Conservation (phyloP, 2,329 filamentous ascomycete genomes). For the Colletotrichum magnum region DNA sequence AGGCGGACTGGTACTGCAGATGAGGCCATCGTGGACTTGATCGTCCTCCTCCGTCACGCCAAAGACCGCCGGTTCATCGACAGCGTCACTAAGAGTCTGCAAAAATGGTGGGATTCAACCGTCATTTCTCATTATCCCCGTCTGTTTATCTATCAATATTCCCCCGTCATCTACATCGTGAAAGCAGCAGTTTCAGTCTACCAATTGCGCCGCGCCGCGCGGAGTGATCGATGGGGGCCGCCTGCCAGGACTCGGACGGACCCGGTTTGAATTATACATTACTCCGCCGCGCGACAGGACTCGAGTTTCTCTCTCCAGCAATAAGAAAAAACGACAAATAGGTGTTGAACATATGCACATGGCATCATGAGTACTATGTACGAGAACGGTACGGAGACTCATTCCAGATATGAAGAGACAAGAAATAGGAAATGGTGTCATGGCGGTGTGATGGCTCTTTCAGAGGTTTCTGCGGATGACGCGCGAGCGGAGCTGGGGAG, state of each 20-base stretch:
- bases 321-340: slow-evolving; percentile 10
- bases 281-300: slow-evolving; percentile 4
- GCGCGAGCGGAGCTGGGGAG: slow-evolving; percentile 31
- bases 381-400: slow-evolving; percentile 23
- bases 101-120: background rate
- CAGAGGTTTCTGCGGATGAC: slow-evolving; percentile 8
- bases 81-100: background rate
- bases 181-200: slow-evolving; percentile 1
- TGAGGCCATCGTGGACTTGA: too few relatives aligned
- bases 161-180: background rate
- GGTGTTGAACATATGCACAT: slow-evolving; percentile 20
- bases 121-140: slow-evolving; percentile 4
- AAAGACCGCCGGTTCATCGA: background rate
- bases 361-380: slow-evolving; percentile 38
- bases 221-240: background rate
- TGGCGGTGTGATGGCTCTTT: background rate
- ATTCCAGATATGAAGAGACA: slow-evolving; percentile 15
- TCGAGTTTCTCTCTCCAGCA: background rate
- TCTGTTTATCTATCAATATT: slow-evolving; percentile 4
- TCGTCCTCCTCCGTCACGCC: too few relatives aligned
- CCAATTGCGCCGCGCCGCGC: slow-evolving; percentile 5
- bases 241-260: background rate
- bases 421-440: background rate
- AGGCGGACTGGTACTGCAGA: too few relatives aligned
- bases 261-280: slow-evolving; percentile 17